Evolutionary conservation across 1,139 yeast species (phyloP).

Genomic region (Komagataea norvegica): DNA sequence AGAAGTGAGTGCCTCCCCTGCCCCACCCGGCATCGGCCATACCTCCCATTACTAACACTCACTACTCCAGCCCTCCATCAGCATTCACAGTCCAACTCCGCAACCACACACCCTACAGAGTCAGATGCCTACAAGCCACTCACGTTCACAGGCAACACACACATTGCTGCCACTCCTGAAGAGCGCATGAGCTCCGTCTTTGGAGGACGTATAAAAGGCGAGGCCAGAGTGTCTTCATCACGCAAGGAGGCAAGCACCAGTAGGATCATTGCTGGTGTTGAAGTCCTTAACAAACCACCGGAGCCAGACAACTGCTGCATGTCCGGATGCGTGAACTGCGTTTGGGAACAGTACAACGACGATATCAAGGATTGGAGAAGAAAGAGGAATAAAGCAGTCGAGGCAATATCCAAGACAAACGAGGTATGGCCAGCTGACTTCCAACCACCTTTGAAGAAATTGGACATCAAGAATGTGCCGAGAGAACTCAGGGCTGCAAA

Average conservation of each 20-base stretch:
- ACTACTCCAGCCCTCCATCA: background rate
- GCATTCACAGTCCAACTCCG: background rate
- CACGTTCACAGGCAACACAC: slow-evolving; percentile 38
- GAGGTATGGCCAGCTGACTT: slow-evolving; percentile 79
- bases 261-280: slow-evolving; percentile 58
- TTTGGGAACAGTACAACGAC: slow-evolving; percentile 89
- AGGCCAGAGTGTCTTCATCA: slow-evolving; percentile 46
- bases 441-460: slow-evolving; percentile 57
- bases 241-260: slow-evolving; percentile 41
- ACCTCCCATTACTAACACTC: background rate
- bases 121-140: slow-evolving; percentile 1
- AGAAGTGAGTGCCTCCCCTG: background rate
- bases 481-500: slow-evolving; percentile 27
- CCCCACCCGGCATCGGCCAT: no score
- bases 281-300: slow-evolving; percentile 72
- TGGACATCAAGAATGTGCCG: slow-evolving; percentile 39
- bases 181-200: slow-evolving; percentile 48
- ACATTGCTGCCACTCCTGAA: slow-evolving; percentile 38
- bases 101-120: slow-evolving; percentile 1
- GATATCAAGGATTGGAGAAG: slow-evolving; percentile 80
- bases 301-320: slow-evolving; percentile 97
- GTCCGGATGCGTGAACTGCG: slow-evolving; percentile 96
- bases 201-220: slow-evolving; percentile 58
- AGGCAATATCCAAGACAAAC: slow-evolving; percentile 41
- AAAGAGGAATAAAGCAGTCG: slow-evolving; percentile 57